Conservation (phyloP, 2,329 filamentous ascomycete species). For the Bimuria novae-zelandiae region DNA sequence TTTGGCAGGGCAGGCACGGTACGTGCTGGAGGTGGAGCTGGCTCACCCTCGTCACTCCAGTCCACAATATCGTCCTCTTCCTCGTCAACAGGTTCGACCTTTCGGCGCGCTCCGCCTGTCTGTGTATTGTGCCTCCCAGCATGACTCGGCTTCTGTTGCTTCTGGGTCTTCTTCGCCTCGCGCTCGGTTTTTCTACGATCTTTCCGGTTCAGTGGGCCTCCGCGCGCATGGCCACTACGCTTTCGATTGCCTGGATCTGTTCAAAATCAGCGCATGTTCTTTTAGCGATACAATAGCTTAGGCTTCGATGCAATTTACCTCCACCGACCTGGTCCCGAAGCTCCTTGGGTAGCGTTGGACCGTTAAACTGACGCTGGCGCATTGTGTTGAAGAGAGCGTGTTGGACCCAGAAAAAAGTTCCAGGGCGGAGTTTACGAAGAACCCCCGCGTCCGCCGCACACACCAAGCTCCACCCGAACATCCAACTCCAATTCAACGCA, state of each 20-base stretch:
- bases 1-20: too few relatives aligned
- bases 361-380: constrained; percentile 43
- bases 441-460: constrained; percentile 28
- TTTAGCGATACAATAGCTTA: not conserved
- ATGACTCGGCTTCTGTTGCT: constrained; percentile 21
- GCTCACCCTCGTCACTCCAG: constrained; percentile 27
- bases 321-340: constrained; percentile 52
- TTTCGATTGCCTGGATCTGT: constrained; percentile 35
- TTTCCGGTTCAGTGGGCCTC: constrained; percentile 56
- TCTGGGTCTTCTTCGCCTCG: constrained; percentile 61
- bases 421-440: constrained; percentile 27
- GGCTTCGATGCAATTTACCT: constrained; percentile 9
- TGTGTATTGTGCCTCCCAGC: constrained; percentile 15
- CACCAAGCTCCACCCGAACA: constrained; percentile 10
- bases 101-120: not conserved
- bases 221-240: constrained; percentile 30
- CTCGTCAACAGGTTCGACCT: not conserved
- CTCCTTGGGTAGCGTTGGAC: constrained; percentile 53
- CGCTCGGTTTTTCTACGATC: constrained; percentile 70
- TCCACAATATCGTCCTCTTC: too few relatives aligned
- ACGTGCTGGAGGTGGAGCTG: too few relatives aligned
- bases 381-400: constrained; percentile 32
- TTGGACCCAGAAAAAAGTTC: constrained; percentile 36
- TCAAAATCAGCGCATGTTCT: constrained; percentile 7
- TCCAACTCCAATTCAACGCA: constrained; percentile 4